Evolutionary conservation across 2,329 filamentous ascomycete genomes (phyloP).

Genomic region (Apiospora saccharicola): DNA sequence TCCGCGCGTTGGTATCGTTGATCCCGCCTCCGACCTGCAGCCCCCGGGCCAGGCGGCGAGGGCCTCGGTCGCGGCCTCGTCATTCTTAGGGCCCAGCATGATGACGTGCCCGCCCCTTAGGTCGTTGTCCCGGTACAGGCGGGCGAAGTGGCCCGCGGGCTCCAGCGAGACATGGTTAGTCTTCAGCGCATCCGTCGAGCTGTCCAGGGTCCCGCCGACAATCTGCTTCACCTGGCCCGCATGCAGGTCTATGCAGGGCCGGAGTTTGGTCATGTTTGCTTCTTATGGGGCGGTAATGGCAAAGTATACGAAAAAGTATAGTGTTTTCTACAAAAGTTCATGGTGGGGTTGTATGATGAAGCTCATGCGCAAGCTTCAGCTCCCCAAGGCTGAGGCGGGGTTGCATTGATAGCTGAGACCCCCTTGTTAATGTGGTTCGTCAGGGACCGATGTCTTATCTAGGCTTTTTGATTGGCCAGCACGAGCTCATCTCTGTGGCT

Average conservation of each 20-base stretch:
- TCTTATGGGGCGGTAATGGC: background rate
- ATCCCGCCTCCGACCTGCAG: conserved; percentile 96
- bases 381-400: conserved; percentile 36
- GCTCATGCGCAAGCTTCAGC: background rate
- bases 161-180: conserved; percentile 93
- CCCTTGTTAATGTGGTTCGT: background rate
- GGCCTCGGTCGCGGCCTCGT: conserved; percentile 79
- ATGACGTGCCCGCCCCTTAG: conserved; percentile 90
- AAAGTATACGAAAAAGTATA: background rate
- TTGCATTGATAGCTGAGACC: conserved; percentile 24
- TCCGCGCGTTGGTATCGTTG: conserved; percentile 79
- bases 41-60: conserved; percentile 79
- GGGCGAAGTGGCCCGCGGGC: conserved; percentile 81
- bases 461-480: background rate
- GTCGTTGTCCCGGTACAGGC: conserved; percentile 77
- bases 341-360: conserved; percentile 29
- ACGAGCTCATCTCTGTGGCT: background rate
- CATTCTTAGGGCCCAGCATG: conserved; percentile 91
- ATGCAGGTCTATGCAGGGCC: conserved; percentile 97
- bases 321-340: background rate
- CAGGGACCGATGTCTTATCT: background rate
- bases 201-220: conserved; percentile 89
- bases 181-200: conserved; percentile 70
- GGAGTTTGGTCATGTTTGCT: conserved; percentile 84
- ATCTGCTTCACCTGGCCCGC: conserved; percentile 99